phyloP scores from a whole-genome alignment of 805 yeast species.

The Yamadazyma nakazawae region DNA sequence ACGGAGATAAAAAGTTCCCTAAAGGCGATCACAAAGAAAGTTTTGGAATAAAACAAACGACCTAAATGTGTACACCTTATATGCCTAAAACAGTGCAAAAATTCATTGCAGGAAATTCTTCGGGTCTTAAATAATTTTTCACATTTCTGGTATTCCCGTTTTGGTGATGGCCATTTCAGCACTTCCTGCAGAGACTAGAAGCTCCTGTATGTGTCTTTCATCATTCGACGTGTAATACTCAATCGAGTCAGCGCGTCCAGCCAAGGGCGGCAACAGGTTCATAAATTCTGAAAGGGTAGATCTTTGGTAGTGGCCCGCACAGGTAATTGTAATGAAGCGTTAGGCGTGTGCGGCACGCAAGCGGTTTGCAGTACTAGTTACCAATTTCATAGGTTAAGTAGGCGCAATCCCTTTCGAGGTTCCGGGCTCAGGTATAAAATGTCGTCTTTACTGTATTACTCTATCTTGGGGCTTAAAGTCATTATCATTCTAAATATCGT shows the following conservation, averaged over 20 bases:
- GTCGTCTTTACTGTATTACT: not conserved
- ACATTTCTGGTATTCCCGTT: constrained; percentile 3
- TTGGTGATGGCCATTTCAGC: constrained; percentile 5
- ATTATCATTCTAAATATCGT: not conserved
- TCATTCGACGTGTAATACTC: not conserved
- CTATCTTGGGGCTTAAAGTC: too few species aligned
- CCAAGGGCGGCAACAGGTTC: not conserved
- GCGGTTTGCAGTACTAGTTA: too few species aligned
- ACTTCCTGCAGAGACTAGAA: constrained; percentile 1
- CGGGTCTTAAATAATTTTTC: constrained; percentile 6
- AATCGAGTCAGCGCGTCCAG: not conserved
- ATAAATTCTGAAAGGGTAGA: too few species aligned
- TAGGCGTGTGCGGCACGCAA: too few species aligned
- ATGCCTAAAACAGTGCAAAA: not conserved
- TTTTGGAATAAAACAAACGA: not conserved
- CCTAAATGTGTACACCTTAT: not conserved
- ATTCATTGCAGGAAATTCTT: constrained; percentile 3
- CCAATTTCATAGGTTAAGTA: too few species aligned
- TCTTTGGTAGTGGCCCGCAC: too few species aligned
- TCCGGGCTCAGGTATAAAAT: too few species aligned
- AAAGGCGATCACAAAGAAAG: not conserved
- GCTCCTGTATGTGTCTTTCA: not conserved
- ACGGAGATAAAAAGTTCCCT: not conserved
- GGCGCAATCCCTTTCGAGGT: not conserved
- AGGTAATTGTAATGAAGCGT: too few species aligned